These are phyloP conservation scores for Hondaea fermentalgiana DNA, from an alignment of 108 stramenopile species.

Conservation along the genomic window DNA sequence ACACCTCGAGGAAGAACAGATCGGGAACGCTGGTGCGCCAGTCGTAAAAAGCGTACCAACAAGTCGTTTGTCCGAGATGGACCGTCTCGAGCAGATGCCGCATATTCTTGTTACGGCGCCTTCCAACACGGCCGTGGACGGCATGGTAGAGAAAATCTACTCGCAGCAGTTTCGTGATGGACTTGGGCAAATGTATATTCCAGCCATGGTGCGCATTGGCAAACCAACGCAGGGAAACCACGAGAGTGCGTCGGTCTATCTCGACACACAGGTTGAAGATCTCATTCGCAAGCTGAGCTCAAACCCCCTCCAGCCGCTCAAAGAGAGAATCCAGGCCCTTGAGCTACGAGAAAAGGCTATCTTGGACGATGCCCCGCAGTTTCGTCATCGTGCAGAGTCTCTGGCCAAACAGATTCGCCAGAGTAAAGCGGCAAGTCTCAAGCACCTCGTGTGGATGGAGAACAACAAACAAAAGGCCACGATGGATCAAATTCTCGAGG, in stretches of 20 bases:
- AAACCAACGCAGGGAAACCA: constrained; percentile 46
- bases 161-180: constrained; percentile 83
- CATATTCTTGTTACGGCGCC: constrained; percentile 84
- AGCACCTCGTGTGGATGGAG: not conserved
- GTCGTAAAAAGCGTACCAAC: not conserved
- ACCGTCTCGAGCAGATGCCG: not conserved
- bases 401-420: not conserved
- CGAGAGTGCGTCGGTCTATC: not conserved
- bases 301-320: not conserved
- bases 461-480: not conserved
- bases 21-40: not conserved
- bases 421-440: not conserved
- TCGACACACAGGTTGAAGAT: not conserved
- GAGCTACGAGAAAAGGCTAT: not conserved
- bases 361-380: not conserved
- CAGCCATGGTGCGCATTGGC: constrained; percentile 80
- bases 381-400: not conserved
- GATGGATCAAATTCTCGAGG: not conserved
- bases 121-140: constrained; percentile 94
- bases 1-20: not conserved
- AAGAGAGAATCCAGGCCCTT: not conserved
- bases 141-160: constrained; percentile 83
- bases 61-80: not conserved
- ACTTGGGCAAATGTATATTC: constrained; percentile 74
- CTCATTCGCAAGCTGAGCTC: not conserved